These are phyloP conservation scores for Candida golubevii DNA, from an alignment of 805 yeast genomes.

Conservation along the genomic window DNA sequence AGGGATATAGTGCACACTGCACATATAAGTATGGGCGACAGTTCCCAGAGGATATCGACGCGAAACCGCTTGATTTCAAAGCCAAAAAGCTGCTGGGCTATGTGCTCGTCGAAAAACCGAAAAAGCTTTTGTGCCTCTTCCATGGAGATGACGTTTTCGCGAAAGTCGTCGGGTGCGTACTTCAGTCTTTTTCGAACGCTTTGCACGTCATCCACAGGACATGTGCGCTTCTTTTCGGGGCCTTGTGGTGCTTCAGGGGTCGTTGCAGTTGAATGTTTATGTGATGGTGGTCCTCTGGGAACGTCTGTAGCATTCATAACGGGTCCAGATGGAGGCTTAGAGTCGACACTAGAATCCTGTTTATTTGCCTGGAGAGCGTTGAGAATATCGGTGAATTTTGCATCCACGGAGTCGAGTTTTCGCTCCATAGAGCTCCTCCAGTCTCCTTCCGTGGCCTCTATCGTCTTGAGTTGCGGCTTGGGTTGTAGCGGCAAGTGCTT, in stretches of 20 bases:
- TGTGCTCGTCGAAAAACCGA: constrained; percentile 47
- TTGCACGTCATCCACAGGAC: neutral
- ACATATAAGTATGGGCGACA: constrained; percentile 54
- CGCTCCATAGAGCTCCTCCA: constrained; percentile 36
- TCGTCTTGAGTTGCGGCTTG: neutral
- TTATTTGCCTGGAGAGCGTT: constrained; percentile 31
- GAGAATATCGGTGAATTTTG: constrained; percentile 35
- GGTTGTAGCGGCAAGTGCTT: neutral
- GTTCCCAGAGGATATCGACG: constrained; percentile 47
- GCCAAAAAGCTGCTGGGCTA: constrained; percentile 64
- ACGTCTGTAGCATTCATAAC: neutral
- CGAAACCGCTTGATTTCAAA: constrained; percentile 51
- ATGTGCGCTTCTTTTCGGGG: neutral
- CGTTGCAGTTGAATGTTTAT: neutral
- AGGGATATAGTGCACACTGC: constrained; percentile 61
- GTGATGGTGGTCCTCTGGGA: neutral
- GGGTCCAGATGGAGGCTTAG: neutral
- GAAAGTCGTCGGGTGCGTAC: constrained; percentile 21
- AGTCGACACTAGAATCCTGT: constrained; percentile 12
- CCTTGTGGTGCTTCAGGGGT: neutral
- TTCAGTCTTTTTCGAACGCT: neutral
- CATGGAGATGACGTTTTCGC: constrained; percentile 32
- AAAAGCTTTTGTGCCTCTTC: constrained; percentile 48
- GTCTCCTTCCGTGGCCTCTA: constrained; percentile 11
- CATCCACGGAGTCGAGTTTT: constrained; percentile 34